phyloP scores from a whole-genome alignment of 495 filamentous ascomycete species.

The Acidomyces sp. region DNA sequence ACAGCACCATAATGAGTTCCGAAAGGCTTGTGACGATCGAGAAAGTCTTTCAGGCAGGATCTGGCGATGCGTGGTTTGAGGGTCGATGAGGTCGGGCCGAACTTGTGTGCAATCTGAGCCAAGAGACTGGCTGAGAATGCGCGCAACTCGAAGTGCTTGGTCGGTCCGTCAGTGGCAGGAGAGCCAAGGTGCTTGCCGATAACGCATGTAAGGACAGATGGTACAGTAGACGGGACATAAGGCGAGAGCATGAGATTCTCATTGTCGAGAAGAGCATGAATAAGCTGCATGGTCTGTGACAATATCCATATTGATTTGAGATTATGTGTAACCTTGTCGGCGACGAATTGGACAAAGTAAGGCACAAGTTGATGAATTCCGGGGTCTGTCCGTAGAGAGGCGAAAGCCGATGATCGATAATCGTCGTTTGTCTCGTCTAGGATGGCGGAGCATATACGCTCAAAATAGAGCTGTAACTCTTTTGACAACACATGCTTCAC shows the following conservation, averaged over 20 bases:
- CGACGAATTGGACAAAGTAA: conserved; percentile 89
- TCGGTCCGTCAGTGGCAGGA: conserved; percentile 27
- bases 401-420: conserved; percentile 71
- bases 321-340: conserved; percentile 85
- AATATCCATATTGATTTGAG: conserved; percentile 76
- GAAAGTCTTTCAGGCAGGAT: conserved; percentile 77
- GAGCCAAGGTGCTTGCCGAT: conserved; percentile 70
- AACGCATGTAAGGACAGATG: conserved; percentile 80
- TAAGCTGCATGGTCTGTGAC: conserved; percentile 80
- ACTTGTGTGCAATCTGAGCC: conserved; percentile 57
- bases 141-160: conserved; percentile 65
- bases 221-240: conserved; percentile 75
- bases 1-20: conserved; percentile 80
- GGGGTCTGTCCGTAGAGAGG: conserved; percentile 69
- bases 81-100: conserved; percentile 56
- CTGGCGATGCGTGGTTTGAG: conserved; percentile 80
- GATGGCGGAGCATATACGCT: conserved; percentile 75
- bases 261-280: conserved; percentile 71
- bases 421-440: conserved; percentile 73
- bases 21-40: conserved; percentile 68
- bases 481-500: conserved; percentile 94
- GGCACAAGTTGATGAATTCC: conserved; percentile 89
- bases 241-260: conserved; percentile 71
- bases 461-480: conserved; percentile 93
- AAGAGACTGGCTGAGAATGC: conserved; percentile 72